A percentile compares a stretch with the other conserved stretches of the same genome.
Conservation (phyloP, 2,329 filamentous ascomycete genomes). For the Pseudonectria buxi region DNA sequence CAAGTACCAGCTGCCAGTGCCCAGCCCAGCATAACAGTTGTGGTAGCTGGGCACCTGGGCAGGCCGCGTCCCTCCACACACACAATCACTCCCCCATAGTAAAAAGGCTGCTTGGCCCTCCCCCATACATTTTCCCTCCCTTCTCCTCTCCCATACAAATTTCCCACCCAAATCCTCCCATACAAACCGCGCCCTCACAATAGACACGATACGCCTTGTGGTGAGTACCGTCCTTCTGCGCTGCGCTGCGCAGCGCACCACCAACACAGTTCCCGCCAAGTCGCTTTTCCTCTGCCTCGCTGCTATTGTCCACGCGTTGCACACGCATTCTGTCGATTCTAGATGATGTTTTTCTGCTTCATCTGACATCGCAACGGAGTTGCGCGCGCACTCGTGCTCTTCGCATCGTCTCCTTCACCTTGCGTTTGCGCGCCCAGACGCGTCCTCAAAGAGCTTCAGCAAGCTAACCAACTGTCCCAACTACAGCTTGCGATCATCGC, state of each 20-base stretch:
- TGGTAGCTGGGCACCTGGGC: conserved; percentile 22
- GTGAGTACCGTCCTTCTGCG: conserved; percentile 44
- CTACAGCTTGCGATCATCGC: conserved; percentile 21
- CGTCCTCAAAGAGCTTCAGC: conserved; percentile 6
- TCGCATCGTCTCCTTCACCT: conserved; percentile 8
- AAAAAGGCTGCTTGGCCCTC: conserved; percentile 53
- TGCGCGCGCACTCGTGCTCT: conserved; percentile 16
- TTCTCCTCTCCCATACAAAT: conserved; percentile 58
- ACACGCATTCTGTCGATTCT: conserved; percentile 7
- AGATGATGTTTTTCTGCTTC: conserved; percentile 14
- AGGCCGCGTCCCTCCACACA: conserved; percentile 30
- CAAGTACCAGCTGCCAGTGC: conserved; percentile 20
- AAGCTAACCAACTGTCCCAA: conserved; percentile 24
- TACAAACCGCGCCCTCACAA: conserved; percentile 41
- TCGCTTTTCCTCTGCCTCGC: conserved; percentile 27
- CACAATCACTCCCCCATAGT: conserved; percentile 59
- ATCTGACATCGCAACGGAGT: conserved; percentile 11
- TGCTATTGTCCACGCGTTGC: conserved; percentile 6
- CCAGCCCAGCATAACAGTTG: conserved; percentile 18
- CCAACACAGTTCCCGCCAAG: conserved; percentile 31
- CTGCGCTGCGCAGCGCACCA: conserved; percentile 4
- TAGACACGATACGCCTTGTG: conserved; percentile 34
- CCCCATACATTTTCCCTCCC: conserved; percentile 48
- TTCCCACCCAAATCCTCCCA: conserved; percentile 48
- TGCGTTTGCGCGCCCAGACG: conserved; percentile 6